These are phyloP conservation scores for Bruguiera sexangula DNA, from an alignment of 345 rosid genomes.

Conservation along the genomic window DNA sequence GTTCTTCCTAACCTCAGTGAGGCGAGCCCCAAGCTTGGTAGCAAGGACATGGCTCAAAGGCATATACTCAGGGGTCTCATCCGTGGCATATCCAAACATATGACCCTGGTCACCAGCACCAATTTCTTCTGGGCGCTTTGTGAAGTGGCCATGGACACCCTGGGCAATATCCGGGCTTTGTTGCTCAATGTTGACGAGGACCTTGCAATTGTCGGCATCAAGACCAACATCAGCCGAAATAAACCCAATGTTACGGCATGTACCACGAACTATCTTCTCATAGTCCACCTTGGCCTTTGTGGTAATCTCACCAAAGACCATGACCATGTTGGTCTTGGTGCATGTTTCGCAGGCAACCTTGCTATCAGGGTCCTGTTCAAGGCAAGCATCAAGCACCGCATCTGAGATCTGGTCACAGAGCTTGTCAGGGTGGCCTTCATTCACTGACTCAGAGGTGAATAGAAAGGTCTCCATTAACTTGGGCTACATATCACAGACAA, in stretches of 20 bases:
- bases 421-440: conserved; percentile 54
- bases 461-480: conserved; percentile 45
- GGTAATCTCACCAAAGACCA: conserved; percentile 40
- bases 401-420: conserved; percentile 51
- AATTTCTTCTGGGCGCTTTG: conserved; percentile 37
- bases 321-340: conserved; percentile 49
- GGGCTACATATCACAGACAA: conserved; percentile 11
- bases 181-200: conserved; percentile 36
- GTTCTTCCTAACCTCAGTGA: conserved; percentile 36
- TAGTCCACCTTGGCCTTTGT: conserved; percentile 37
- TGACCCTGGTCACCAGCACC: conserved; percentile 42
- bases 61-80: conserved; percentile 37
- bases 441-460: conserved; percentile 48
- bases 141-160: conserved; percentile 39
- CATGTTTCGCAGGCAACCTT: conserved; percentile 50
- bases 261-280: conserved; percentile 36
- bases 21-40: conserved; percentile 36
- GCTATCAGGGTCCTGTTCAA: conserved; percentile 45
- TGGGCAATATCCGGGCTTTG: conserved; percentile 39
- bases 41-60: conserved; percentile 40
- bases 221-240: conserved; percentile 34
- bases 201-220: conserved; percentile 38
- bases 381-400: conserved; percentile 49
- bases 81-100: conserved; percentile 39
- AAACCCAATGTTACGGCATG: conserved; percentile 35